Evolutionary conservation across 106 monocot genomes (phyloP), one percentile per base, ranked within the genome.

Genomic region (Cymbidium sinense): DNA sequence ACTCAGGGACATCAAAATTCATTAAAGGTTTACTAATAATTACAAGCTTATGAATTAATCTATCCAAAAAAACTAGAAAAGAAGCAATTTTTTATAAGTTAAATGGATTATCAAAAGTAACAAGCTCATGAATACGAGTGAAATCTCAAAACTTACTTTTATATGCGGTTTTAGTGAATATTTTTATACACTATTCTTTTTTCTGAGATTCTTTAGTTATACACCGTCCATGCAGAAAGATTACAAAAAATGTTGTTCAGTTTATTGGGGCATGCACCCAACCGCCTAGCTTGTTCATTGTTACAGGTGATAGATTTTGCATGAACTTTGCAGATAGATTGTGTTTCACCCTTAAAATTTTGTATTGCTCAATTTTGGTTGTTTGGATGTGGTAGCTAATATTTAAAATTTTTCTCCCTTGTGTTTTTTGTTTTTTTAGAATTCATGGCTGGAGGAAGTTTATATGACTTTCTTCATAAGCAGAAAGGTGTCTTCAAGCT

Each of bases 261-360:
- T 98, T 98, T 86, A 94, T 99, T 79, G 98, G 98, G 41, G 95
- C 98, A 39, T 95, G 98, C 44, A 99, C 94, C 8, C 90, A 84
- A 77, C 88, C 90, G 41, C 92, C 92, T 30, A 89, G 69, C 64
- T 85, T 99, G 76, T 99, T 88, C 86, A 99, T 99, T 75, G 86
- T 99, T 34, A 99, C 96, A 76, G 96, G 96, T 98, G 84, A 33
- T 25, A 31, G n/a, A 25, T 79, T 76, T 11, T 50, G 76, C 30
- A 21, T 44, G 37, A 77, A 69, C 35, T 79, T 47, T 36, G 39
- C 41, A 20, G 64, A 23, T 80, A 15, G 11, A 13, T 4, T 29
- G 18, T 55, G 34, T 67, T 34, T 76, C 7, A 15, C 5, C 70
- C 6, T 50, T 2, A 34, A 55, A 27, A 76, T 47, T 34, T 79